These are phyloP conservation scores for Trichophaea hybrida DNA, from an alignment of 2,329 filamentous ascomycete genomes.

Conservation along the genomic window DNA sequence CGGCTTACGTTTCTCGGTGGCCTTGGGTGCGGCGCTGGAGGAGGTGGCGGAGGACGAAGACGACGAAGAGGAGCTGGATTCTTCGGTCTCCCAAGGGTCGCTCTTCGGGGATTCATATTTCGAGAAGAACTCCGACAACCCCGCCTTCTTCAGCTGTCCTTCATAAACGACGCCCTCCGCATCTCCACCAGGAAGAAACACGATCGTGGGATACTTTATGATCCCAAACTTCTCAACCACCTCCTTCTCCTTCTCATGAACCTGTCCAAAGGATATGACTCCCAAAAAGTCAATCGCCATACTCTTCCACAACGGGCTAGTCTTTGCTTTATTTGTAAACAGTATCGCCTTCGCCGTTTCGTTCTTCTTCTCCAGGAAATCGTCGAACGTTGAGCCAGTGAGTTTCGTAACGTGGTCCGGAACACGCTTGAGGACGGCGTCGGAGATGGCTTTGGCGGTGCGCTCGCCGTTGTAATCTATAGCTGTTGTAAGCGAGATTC, in stretches of 20 bases:
- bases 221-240: constrained; percentile 62
- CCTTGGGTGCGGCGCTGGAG: neutral
- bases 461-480: constrained; percentile 71
- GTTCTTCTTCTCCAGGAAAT: constrained; percentile 54
- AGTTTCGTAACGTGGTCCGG: constrained; percentile 79
- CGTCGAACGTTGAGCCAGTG: constrained; percentile 56
- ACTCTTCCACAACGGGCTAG: constrained; percentile 66
- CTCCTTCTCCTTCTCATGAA: constrained; percentile 63
- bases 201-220: constrained; percentile 60
- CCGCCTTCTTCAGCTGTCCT: constrained; percentile 63
- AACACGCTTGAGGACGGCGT: constrained; percentile 72
- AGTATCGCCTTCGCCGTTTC: constrained; percentile 70
- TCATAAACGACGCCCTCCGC: constrained; percentile 58
- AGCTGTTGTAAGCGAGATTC: neutral
- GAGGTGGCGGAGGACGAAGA: constrained; percentile 32
- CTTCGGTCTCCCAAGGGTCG: constrained; percentile 33
- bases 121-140: constrained; percentile 67
- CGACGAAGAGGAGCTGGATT: constrained; percentile 33
- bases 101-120: constrained; percentile 64
- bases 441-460: constrained; percentile 72
- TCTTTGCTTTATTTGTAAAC: constrained; percentile 86
- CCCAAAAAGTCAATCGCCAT: constrained; percentile 84
- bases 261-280: constrained; percentile 63
- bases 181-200: constrained; percentile 60
- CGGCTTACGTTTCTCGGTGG: constrained; percentile 23